Evolutionary conservation across 352 stramenopile genomes (phyloP).

Genomic region (Globisporangium mamillatum): DNA sequence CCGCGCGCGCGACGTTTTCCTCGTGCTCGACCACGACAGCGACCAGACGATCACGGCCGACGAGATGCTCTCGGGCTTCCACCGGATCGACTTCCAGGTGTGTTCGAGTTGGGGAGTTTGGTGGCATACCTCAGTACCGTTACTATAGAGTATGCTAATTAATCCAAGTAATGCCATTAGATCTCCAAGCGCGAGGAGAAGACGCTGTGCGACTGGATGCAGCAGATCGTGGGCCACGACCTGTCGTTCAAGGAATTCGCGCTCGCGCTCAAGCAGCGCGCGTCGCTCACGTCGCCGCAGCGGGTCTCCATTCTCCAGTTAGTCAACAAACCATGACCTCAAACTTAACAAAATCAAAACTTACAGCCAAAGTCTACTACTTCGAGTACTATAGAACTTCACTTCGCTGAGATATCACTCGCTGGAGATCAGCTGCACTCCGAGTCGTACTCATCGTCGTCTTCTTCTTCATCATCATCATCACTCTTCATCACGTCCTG

Average conservation of each 20-base stretch:
- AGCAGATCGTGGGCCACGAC: conserved; percentile 42
- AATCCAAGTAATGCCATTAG: conserved; percentile 12
- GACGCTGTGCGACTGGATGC: conserved; percentile 45
- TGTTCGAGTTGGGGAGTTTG: not conserved
- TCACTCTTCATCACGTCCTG: conserved; percentile 12
- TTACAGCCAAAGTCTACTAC: not conserved
- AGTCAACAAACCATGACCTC: not conserved
- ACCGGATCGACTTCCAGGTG: conserved; percentile 47
- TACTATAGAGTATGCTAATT: not conserved
- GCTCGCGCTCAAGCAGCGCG: conserved; percentile 53
- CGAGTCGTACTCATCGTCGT: not conserved
- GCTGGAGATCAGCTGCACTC: not conserved
- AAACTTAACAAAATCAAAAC: not conserved
- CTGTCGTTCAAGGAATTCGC: conserved; percentile 58
- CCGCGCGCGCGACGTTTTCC: conserved; percentile 43
- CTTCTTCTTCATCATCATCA: not conserved
- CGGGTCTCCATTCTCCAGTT: conserved; percentile 38
- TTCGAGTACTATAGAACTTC: not conserved
- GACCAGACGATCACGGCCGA: conserved; percentile 33
- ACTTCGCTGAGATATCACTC: not conserved
- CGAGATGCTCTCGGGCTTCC: conserved; percentile 46
- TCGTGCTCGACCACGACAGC: conserved; percentile 45
- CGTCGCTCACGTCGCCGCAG: conserved; percentile 43
- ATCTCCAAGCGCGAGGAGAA: conserved; percentile 42
- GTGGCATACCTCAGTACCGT: not conserved